Evolutionary conservation across 2,329 filamentous ascomycete species (phyloP), one percentile per base, ranked within the genome.

Genomic region (Colletotrichum plurivorum): DNA sequence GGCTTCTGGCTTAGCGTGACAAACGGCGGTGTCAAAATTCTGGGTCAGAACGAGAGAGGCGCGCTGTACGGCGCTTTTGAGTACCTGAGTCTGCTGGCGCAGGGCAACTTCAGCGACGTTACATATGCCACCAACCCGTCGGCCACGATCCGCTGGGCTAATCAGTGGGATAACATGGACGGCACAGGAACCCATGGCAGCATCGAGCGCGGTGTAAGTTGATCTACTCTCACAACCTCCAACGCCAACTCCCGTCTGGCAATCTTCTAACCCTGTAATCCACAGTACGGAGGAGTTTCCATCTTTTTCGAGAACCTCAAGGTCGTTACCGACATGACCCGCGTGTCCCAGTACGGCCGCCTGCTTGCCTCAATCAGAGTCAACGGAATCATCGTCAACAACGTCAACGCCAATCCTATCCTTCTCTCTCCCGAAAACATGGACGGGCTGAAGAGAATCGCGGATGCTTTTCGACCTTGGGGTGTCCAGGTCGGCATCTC

Each of bases 101-200:
- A 90, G 75, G 87, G 84, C 25, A 85, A 90, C 53, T 81, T 88
- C 67, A 66, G 57, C 16, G 58, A 71, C 4, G 46, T 39, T 45
- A 76, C 84, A 5, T 84, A 84, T 54, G 78, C 84, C 2, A 85
- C 84, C 9, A 91, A 87, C 71, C 90, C 90, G 0, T 83, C 85
- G 65, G 88, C 87, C 0, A 87, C 87, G 0, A 86, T 93, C 49
- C 85, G 91, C 71, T 93, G 91, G 91, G 86, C 89, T 0, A 93
- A 93, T 74, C 87, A 93, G 72, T 93, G 91, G 91, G 90, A 93
- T 75, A 93, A 93, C 72, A 81, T 93, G 76, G 86, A 91, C 67
- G 86, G 65, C 49, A 63, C 62, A 13, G 67, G 67, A 36, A 72
- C 67, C 16, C 71, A 72, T 31, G 78, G 90, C 13, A 89, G 84